These are phyloP conservation scores for Polygonum aviculare DNA, from an alignment of 148 eudicot genomes.

Conservation along the genomic window DNA sequence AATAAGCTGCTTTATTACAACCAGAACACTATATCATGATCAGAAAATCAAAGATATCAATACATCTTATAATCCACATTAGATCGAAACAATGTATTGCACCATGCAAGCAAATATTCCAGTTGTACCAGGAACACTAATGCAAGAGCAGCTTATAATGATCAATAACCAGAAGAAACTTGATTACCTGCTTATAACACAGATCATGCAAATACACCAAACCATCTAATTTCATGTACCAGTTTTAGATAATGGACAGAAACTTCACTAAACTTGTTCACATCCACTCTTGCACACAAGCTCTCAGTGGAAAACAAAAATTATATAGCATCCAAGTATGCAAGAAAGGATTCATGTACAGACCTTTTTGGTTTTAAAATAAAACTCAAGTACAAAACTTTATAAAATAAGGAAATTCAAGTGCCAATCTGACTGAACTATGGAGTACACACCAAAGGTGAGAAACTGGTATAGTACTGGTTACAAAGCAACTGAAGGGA, in stretches of 20 bases:
- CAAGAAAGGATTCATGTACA: too few species aligned
- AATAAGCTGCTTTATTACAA: background rate
- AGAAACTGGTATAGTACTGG: background rate
- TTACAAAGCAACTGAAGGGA: background rate
- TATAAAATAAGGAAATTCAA: background rate
- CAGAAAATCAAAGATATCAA: background rate
- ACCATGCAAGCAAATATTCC: background rate
- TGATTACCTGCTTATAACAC: background rate
- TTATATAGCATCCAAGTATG: too few species aligned
- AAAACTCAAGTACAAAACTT: too few species aligned
- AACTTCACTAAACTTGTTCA: background rate
- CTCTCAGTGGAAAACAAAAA: background rate
- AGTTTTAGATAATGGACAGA: background rate
- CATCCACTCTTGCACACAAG: background rate
- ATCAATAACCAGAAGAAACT: background rate
- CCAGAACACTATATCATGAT: background rate
- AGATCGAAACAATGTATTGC: background rate
- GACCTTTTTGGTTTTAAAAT: too few species aligned
- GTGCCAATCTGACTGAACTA: background rate
- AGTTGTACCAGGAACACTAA: too few species aligned
- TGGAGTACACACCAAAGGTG: too few species aligned
- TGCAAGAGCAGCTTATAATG: background rate
- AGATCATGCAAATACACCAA: background rate
- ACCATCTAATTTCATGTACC: background rate
- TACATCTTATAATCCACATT: background rate